Evolutionary conservation across 2,329 filamentous ascomycete species (phyloP).

Genomic region (Orbilia oligospora): DNA sequence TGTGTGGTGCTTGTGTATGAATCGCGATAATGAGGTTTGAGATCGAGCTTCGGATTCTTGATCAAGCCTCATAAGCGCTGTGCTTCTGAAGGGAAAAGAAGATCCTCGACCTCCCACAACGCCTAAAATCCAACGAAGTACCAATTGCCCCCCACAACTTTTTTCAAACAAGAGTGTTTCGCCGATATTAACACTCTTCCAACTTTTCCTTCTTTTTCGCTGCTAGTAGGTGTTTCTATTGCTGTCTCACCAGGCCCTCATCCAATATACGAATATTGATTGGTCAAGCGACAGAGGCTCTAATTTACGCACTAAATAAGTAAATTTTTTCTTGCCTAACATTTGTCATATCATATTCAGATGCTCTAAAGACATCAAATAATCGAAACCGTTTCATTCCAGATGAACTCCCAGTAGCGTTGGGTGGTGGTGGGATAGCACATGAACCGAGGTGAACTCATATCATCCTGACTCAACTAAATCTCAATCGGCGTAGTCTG

Average conservation of each 20-base stretch:
- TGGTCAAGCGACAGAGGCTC: conserved; percentile 9
- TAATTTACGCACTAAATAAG: conserved; percentile 14
- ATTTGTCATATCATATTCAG: conserved; percentile 41
- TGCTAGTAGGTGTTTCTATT: conserved; percentile 29
- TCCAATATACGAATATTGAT: conserved; percentile 15
- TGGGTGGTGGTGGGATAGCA: not conserved
- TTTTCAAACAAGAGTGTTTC: conserved; percentile 37
- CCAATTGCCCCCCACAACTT: conserved; percentile 11
- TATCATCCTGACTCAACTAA: conserved; percentile 1
- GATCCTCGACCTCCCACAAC: conserved; percentile 37
- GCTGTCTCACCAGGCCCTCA: conserved; percentile 38
- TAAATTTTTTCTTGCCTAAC: not conserved
- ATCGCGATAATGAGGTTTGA: not conserved
- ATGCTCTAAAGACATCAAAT: conserved; percentile 15
- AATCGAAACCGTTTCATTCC: conserved; percentile 5
- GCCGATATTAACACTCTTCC: conserved; percentile 32
- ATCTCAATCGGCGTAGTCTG: conserved; percentile 1
- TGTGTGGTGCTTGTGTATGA: conserved; percentile 8
- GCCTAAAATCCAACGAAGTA: conserved; percentile 59
- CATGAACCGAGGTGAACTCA: conserved; percentile 26
- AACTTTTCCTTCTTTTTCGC: not conserved
- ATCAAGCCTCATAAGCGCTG: conserved; percentile 35
- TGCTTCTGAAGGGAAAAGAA: not conserved
- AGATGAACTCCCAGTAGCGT: not conserved
- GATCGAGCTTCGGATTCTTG: no score